phyloP scores from a whole-genome alignment of 495 filamentous ascomycete species.

The Lepidopterella palustris region DNA sequence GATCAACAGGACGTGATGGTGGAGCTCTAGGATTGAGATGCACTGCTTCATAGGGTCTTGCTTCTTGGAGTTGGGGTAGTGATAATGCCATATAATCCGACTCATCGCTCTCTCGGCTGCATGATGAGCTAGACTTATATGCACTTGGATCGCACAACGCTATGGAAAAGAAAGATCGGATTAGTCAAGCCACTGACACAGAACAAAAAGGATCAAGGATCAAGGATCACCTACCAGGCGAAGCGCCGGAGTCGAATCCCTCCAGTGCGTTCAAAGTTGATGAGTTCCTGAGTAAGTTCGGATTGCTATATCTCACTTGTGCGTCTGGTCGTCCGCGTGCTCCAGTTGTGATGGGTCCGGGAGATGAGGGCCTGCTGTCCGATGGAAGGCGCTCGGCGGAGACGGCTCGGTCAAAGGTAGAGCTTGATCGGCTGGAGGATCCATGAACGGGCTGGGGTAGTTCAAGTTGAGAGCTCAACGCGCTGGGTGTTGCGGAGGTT shows the following conservation, averaged over 20 bases:
- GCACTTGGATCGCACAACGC: conserved; percentile 5
- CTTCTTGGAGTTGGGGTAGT: not conserved
- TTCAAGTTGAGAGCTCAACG: conserved; percentile 18
- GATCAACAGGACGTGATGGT: conserved; percentile 8
- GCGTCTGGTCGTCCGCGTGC: not conserved
- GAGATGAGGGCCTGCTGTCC: conserved; percentile 12
- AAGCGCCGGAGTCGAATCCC: conserved; percentile 12
- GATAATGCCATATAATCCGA: conserved; percentile 12
- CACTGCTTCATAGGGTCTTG: conserved; percentile 22
- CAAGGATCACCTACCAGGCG: conserved; percentile 9
- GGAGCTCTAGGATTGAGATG: conserved; percentile 17
- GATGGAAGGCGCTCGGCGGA: conserved; percentile 27
- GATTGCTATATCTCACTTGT: conserved; percentile 18
- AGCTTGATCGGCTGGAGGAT: conserved; percentile 20
- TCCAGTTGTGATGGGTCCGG: not conserved
- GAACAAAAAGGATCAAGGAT: not conserved
- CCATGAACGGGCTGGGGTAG: conserved; percentile 14
- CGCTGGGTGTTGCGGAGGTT: conserved; percentile 15
- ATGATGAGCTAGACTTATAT: conserved; percentile 10
- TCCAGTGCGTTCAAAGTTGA: conserved; percentile 27
- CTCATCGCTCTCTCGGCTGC: conserved; percentile 23
- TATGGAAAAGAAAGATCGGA: not conserved
- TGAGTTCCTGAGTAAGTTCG: conserved; percentile 21
- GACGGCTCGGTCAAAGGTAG: conserved; percentile 27
- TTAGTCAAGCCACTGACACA: not conserved